phyloP scores from a whole-genome alignment of 345 rosid species.

The Sonneratia caseolaris region DNA sequence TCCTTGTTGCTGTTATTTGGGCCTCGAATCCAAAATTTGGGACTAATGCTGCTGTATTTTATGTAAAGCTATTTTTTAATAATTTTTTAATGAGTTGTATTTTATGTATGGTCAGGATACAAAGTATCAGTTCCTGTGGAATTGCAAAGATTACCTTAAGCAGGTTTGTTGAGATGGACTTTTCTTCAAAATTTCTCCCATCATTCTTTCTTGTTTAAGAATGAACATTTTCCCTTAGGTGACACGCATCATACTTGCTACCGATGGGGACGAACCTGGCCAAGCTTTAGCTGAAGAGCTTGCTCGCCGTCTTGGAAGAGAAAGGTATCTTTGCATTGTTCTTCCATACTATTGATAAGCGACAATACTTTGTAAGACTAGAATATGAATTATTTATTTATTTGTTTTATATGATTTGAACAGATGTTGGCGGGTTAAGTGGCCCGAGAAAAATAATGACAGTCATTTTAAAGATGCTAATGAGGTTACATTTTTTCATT shows the following conservation, averaged over 20 bases:
- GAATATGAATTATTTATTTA: neutral
- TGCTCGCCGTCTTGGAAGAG: constrained; percentile 93
- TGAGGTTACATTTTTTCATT: constrained; percentile 40
- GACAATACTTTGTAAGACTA: neutral
- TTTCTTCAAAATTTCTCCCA: neutral
- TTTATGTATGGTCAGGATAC: constrained; percentile 77
- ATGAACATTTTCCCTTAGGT: constrained; percentile 26
- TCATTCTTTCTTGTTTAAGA: neutral
- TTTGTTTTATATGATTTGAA: constrained; percentile 2
- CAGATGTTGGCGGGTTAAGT: constrained; percentile 93
- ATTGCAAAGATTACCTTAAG: constrained; percentile 71
- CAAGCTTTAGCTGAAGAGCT: constrained; percentile 96
- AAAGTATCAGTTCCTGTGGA: constrained; percentile 85
- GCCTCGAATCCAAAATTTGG: neutral
- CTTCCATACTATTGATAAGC: neutral
- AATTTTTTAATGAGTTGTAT: neutral
- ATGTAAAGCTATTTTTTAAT: no score
- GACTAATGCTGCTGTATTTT: constrained; percentile 18
- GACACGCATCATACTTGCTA: constrained; percentile 81
- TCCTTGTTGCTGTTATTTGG: neutral
- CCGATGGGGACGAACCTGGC: constrained; percentile 95
- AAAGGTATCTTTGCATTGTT: constrained; percentile 33
- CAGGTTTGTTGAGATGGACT: constrained; percentile 37
- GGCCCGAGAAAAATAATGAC: constrained; percentile 66
- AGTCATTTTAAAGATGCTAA: constrained; percentile 78